phyloP scores from a whole-genome alignment of 805 yeast species.

The Yarrowia divulgata region DNA sequence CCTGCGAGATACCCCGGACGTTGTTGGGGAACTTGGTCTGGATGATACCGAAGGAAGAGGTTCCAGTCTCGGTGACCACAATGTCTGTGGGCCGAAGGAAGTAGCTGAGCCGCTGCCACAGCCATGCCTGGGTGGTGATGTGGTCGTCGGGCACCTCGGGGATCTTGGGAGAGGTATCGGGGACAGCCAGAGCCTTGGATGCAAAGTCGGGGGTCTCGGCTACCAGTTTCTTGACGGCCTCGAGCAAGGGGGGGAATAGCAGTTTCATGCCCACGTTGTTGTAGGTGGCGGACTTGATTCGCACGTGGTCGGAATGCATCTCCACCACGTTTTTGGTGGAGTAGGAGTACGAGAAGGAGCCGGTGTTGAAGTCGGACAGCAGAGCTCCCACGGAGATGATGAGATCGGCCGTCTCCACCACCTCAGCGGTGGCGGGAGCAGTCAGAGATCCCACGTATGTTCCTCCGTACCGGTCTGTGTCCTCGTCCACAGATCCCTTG shows the following conservation, averaged over 20 bases:
- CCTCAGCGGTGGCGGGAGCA: conserved; percentile 70
- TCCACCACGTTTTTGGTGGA: conserved; percentile 62
- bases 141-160: conserved; percentile 60
- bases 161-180: conserved; percentile 61
- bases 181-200: conserved; percentile 56
- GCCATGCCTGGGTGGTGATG: conserved; percentile 54
- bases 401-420: conserved; percentile 77
- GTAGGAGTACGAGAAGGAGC: conserved; percentile 69
- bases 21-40: conserved; percentile 63
- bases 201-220: conserved; percentile 47
- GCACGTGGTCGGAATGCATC: conserved; percentile 63
- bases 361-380: conserved; percentile 88
- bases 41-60: conserved; percentile 67
- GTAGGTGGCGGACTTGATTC: conserved; percentile 59
- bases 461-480: conserved; percentile 77
- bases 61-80: conserved; percentile 69
- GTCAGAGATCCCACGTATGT: conserved; percentile 86
- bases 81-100: conserved; percentile 65
- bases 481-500: conserved; percentile 78
- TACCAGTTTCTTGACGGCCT: conserved; percentile 38
- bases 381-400: conserved; percentile 81
- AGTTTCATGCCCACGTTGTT: conserved; percentile 63
- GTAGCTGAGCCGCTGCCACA: conserved; percentile 60
- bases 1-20: conserved; percentile 64
- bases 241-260: conserved; percentile 49